phyloP scores from a whole-genome alignment of 305 asterid genomes.

The Caryopteris hybrid region DNA sequence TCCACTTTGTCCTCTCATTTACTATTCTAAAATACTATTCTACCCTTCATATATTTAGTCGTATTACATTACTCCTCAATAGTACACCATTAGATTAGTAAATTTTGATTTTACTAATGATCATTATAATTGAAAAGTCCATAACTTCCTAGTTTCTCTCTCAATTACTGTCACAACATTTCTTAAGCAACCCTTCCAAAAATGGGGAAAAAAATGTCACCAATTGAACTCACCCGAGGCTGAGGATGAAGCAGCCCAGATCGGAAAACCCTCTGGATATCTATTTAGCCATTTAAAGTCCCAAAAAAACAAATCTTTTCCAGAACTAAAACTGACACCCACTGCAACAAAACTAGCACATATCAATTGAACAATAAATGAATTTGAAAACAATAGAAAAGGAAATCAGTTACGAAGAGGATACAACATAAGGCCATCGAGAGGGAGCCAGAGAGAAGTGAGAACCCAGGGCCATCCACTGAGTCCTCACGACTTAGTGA shows the following conservation, averaged over 20 bases:
- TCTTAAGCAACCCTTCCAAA: background rate
- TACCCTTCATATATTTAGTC: background rate
- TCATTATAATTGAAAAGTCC: background rate
- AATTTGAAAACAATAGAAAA: background rate
- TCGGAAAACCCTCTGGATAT: slow-evolving; percentile 78
- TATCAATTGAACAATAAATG: background rate
- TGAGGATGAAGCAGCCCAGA: slow-evolving; percentile 87
- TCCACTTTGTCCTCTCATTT: background rate
- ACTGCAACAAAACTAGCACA: background rate
- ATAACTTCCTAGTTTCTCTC: background rate
- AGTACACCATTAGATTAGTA: background rate
- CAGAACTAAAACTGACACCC: slow-evolving; percentile 2
- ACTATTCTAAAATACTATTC: background rate
- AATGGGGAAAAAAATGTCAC: background rate
- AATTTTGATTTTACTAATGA: background rate
- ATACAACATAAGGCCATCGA: slow-evolving; percentile 96
- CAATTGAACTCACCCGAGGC: slow-evolving; percentile 65
- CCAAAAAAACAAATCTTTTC: slow-evolving; percentile 27
- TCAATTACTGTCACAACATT: background rate
- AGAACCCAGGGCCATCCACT: slow-evolving; percentile 58
- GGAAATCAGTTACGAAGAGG: slow-evolving; percentile 25
- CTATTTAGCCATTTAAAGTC: slow-evolving; percentile 41
- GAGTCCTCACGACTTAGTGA: slow-evolving; percentile 48
- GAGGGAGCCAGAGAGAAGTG: slow-evolving; percentile 89
- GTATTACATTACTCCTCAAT: background rate